Percentiles rank a stretch among this genome's conserved stretches.
Conservation (phyloP, 2,329 filamentous ascomycete species). For the Talaromyces albobiverticillius region DNA sequence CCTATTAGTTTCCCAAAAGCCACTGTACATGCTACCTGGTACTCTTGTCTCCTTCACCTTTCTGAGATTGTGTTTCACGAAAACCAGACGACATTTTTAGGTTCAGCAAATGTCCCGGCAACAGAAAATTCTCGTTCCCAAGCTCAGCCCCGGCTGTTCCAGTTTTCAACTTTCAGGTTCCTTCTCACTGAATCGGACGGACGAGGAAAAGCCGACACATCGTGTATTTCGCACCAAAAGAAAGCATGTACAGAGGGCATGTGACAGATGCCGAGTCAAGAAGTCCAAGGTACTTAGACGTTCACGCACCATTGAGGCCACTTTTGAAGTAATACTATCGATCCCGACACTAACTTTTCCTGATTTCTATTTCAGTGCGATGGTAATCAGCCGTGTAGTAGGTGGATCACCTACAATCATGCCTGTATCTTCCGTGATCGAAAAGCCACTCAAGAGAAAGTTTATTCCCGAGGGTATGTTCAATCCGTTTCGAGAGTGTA, state of each 20-base stretch:
- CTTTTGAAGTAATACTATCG: constrained; percentile 3
- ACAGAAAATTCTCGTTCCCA: constrained; percentile 33
- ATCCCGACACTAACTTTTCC: background rate
- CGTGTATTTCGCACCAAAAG: constrained; percentile 43
- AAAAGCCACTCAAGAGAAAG: constrained; percentile 43
- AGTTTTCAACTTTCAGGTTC: constrained; percentile 26
- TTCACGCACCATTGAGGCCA: background rate
- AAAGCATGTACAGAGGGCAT: constrained; percentile 45
- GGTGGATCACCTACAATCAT: constrained; percentile 43
- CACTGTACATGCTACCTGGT: constrained; percentile 6
- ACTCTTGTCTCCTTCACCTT: constrained; percentile 3
- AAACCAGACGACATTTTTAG: constrained; percentile 18
- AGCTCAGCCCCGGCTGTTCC: constrained; percentile 26
- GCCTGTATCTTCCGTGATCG: constrained; percentile 44
- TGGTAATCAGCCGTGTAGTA: constrained; percentile 44
- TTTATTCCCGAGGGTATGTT: constrained; percentile 42
- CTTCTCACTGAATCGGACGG: constrained; percentile 26
- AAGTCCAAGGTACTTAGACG: constrained; percentile 39
- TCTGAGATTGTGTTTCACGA: constrained; percentile 1
- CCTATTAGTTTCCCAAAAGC: constrained; percentile 4
- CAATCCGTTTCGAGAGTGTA: background rate
- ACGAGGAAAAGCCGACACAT: constrained; percentile 35
- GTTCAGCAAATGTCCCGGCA: constrained; percentile 41
- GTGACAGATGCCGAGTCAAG: constrained; percentile 45
- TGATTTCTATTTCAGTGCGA: constrained; percentile 33